Evolutionary conservation across 768 basidiomycete genomes (phyloP), one percentile per base, ranked within the genome.

Genomic region (Psilocybe azurescens): DNA sequence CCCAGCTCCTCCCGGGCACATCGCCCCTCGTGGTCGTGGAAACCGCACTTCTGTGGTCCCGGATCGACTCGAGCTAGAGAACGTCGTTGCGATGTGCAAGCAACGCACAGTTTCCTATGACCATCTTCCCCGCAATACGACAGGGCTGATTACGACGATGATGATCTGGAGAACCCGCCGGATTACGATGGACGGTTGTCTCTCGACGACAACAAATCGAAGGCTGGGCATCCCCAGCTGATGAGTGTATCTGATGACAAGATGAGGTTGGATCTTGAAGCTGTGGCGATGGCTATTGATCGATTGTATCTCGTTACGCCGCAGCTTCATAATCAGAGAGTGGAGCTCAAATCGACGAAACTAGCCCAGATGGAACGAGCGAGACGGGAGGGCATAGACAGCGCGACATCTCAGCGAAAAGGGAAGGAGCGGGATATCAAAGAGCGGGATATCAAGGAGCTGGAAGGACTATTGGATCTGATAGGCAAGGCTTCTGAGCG

Each of bases 321-420:
- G 0, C 95, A 97, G 72, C 75, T 98, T 46, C 86, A 90, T 61
- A 90, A 96, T 71, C 97, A 99, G 74, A 87, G 97, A 0, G 94
- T 93, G n/a, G 95, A 96, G 72, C 84, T 97, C 49, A 89, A 89
- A 68, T 82, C 82, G 5, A 77, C 85, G 28, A 91, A 93, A 70
- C 67, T 89, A 13, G 83, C 84, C 11, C 84, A 94, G 74, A 84
- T 94, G 79, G 91, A 93, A 74, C 83, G 83, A 48, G 93, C 91
- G 3, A 77, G 85, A 48, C 36, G 20, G 11, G 38, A 58, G 33
- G 16, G 52, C 20, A 33, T 47, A 44, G 36, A 9, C 29, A 18
- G 36, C 36, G 24, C 56, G 11, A 20, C 38, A 16, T 41, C 50
- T 3, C 60, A 60, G 53, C 58, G 39, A 41, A 66, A 79, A 81